These are phyloP conservation scores for Priceomyces medius DNA, from an alignment of 805 yeast species.

Conservation along the genomic window DNA sequence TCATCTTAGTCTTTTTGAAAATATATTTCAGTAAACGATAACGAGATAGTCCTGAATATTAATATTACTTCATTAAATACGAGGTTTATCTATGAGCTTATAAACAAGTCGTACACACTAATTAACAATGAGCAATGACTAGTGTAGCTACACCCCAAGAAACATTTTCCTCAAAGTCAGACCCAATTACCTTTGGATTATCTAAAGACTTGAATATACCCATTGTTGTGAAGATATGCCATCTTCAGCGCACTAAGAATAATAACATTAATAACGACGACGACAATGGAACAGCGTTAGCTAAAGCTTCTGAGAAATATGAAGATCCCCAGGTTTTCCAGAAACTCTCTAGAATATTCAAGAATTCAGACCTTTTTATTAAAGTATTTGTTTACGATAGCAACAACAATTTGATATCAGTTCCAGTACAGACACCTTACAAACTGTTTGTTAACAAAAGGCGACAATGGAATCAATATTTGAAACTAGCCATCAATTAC, in stretches of 20 bases:
- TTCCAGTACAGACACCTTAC: constrained; percentile 37
- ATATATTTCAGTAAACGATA: too few species aligned
- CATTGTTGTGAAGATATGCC: constrained; percentile 31
- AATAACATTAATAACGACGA: constrained; percentile 3
- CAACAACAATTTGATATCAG: constrained; percentile 22
- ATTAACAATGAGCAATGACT: constrained; percentile 5
- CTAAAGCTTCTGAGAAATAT: constrained; percentile 32
- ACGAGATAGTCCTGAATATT: neutral
- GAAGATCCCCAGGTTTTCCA: constrained; percentile 35
- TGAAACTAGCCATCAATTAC: constrained; percentile 68
- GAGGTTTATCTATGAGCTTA: too few species aligned
- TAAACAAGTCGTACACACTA: too few species aligned
- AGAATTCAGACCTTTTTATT: constrained; percentile 36
- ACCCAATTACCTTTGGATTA: constrained; percentile 38
- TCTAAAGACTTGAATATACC: constrained; percentile 37
- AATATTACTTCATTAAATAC: neutral
- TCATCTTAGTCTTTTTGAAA: too few species aligned
- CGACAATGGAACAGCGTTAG: constrained; percentile 10
- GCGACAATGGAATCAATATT: constrained; percentile 70
- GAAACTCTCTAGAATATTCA: constrained; percentile 27
- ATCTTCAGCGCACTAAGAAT: constrained; percentile 21
- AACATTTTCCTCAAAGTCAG: constrained; percentile 9
- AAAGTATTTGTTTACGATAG: constrained; percentile 33
- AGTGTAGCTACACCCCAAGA: constrained; percentile 4
- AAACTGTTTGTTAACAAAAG: constrained; percentile 30